These are phyloP conservation scores for Pelargonium myrrhifolium DNA, from an alignment of 441 rosid genomes.

Conservation along the genomic window DNA sequence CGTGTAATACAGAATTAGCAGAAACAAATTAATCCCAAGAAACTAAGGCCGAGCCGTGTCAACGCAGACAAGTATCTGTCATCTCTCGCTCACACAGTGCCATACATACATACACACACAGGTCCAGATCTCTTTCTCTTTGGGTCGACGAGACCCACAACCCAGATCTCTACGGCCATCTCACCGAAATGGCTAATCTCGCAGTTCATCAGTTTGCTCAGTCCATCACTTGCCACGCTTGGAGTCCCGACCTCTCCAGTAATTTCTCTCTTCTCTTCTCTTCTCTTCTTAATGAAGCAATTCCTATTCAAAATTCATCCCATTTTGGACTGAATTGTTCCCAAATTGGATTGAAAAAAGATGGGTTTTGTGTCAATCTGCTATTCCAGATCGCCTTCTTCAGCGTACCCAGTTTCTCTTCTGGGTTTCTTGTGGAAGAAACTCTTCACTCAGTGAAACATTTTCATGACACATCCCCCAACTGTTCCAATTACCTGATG, in stretches of 20 bases:
- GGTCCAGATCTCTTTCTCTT: no score
- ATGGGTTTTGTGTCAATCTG: background rate
- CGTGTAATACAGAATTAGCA: no score
- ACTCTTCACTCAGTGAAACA: background rate
- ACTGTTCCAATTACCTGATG: background rate
- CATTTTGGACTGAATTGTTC: background rate
- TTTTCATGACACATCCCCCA: background rate
- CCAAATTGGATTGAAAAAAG: background rate
- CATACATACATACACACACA: no score
- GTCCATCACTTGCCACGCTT: slow-evolving; percentile 90
- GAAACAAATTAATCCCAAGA: no score
- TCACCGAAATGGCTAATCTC: slow-evolving; percentile 52
- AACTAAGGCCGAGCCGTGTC: no score
- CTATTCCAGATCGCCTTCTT: background rate
- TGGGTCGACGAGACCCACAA: background rate
- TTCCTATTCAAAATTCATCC: background rate
- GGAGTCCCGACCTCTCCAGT: slow-evolving; percentile 93
- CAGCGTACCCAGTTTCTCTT: background rate
- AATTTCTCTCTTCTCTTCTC: slow-evolving; percentile 10
- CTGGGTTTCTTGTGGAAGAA: background rate
- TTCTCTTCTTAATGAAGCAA: background rate
- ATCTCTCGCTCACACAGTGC: no score
- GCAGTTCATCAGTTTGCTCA: slow-evolving; percentile 74
- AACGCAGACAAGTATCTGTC: no score
- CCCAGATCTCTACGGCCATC: slow-evolving; percentile 5